A percentile compares a stretch with the other conserved stretches of the same genome.
Conservation (phyloP, 305 asterid species). For the Vinca major region DNA sequence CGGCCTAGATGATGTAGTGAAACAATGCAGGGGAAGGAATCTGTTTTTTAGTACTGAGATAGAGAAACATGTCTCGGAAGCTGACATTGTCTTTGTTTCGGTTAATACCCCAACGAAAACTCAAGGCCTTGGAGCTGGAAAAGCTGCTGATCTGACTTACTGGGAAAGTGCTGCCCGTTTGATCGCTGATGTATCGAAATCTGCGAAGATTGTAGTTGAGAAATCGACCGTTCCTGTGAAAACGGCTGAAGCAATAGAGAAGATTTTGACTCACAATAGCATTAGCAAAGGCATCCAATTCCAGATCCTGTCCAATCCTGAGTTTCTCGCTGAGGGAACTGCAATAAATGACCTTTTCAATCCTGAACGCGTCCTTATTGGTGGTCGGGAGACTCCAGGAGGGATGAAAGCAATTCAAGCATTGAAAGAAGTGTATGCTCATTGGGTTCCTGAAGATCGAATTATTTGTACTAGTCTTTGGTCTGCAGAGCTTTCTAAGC, state of each 20-base stretch:
- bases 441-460: slow-evolving; percentile 38
- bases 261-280: slow-evolving; percentile 39
- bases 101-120: slow-evolving; percentile 42
- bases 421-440: slow-evolving; percentile 29
- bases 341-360: slow-evolving; percentile 32
- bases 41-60: slow-evolving; percentile 44
- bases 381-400: slow-evolving; percentile 33
- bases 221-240: slow-evolving; percentile 54
- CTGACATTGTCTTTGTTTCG: slow-evolving; percentile 41
- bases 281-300: slow-evolving; percentile 32
- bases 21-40: slow-evolving; percentile 78
- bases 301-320: slow-evolving; percentile 38
- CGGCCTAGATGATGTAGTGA: slow-evolving; percentile 85
- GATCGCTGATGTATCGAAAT: slow-evolving; percentile 52
- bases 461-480: slow-evolving; percentile 37
- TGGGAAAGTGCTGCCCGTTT: slow-evolving; percentile 60
- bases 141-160: slow-evolving; percentile 42
- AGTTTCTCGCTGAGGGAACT: slow-evolving; percentile 43
- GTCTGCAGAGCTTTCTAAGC: slow-evolving; percentile 46
- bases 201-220: slow-evolving; percentile 47
- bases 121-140: slow-evolving; percentile 44
- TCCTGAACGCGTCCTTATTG: slow-evolving; percentile 39
- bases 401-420: slow-evolving; percentile 31
- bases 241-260: slow-evolving; percentile 57
- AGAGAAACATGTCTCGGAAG: slow-evolving; percentile 43